These are phyloP conservation scores for Salix exigua DNA, from an alignment of 345 rosid genomes.

Conservation along the genomic window DNA sequence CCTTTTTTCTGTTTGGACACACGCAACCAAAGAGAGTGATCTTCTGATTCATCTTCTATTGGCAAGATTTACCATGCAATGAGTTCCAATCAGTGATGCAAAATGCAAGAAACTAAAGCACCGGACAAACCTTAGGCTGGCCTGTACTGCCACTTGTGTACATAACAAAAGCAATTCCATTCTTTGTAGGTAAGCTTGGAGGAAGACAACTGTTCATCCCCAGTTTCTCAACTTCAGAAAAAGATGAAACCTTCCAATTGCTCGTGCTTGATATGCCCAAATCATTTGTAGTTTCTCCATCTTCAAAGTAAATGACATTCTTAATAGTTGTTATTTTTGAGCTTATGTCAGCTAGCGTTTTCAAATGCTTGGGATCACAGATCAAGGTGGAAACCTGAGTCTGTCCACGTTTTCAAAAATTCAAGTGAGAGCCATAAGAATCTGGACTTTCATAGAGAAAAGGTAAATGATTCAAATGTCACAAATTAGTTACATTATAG, in stretches of 20 bases:
- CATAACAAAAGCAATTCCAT: slow-evolving; percentile 73
- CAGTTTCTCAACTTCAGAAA: slow-evolving; percentile 70
- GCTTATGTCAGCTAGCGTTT: slow-evolving; percentile 56
- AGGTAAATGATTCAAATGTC: neutral
- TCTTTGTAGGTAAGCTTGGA: slow-evolving; percentile 66
- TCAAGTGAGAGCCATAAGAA: slow-evolving; percentile 3
- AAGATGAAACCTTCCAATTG: slow-evolving; percentile 55
- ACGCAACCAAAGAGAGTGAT: neutral
- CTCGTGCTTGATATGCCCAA: slow-evolving; percentile 28
- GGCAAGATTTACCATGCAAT: neutral
- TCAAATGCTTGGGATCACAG: slow-evolving; percentile 70
- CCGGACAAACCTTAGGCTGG: slow-evolving; percentile 66
- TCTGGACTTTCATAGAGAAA: neutral
- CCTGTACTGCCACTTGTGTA: slow-evolving; percentile 97
- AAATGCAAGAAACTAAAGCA: neutral
- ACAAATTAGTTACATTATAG: neutral
- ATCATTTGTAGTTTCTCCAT: slow-evolving; percentile 42
- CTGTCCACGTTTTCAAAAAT: slow-evolving; percentile 43
- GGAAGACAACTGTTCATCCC: slow-evolving; percentile 50
- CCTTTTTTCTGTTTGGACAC: neutral
- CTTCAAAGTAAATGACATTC: slow-evolving; percentile 74
- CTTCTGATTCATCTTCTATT: slow-evolving; percentile 1
- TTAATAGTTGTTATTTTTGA: slow-evolving; percentile 50
- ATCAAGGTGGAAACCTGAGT: slow-evolving; percentile 76
- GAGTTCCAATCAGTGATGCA: neutral